These are phyloP conservation scores for Daldinia vernicosa DNA, from an alignment of 495 filamentous ascomycete genomes.

Conservation along the genomic window DNA sequence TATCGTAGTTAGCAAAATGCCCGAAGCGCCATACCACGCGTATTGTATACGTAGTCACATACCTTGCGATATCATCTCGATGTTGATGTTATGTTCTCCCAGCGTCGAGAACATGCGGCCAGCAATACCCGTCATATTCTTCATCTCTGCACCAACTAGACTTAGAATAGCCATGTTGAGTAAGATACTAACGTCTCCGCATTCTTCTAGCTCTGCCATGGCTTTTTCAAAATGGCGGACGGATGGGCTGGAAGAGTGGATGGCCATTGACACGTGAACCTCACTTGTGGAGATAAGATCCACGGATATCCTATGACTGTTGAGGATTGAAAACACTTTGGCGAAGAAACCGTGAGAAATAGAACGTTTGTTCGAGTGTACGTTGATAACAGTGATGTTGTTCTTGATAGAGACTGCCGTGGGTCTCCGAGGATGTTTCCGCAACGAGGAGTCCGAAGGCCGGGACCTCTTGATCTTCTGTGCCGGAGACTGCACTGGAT, in stretches of 20 bases:
- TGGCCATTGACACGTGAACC: slow-evolving; percentile 94
- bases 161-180: slow-evolving; percentile 90
- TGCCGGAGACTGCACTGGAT: slow-evolving; percentile 55
- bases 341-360: slow-evolving; percentile 92
- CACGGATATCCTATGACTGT: slow-evolving; percentile 80
- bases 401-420: slow-evolving; percentile 97
- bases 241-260: slow-evolving; percentile 79
- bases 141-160: slow-evolving; percentile 92
- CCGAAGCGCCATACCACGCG: background rate
- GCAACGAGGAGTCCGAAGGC: slow-evolving; percentile 53
- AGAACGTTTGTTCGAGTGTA: slow-evolving; percentile 88
- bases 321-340: slow-evolving; percentile 85
- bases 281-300: slow-evolving; percentile 94
- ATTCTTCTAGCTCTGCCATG: slow-evolving; percentile 73
- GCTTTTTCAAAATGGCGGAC: slow-evolving; percentile 71
- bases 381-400: slow-evolving; percentile 90
- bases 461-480: slow-evolving; percentile 57
- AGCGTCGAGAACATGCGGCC: slow-evolving; percentile 90
- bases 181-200: slow-evolving; percentile 85
- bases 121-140: slow-evolving; percentile 90
- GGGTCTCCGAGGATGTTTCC: slow-evolving; percentile 70
- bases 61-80: slow-evolving; percentile 99
- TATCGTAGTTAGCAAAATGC: slow-evolving; percentile 35
- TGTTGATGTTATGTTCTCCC: slow-evolving; percentile 87
- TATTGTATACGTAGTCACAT: slow-evolving; percentile 40